Percentiles rank a stretch among this genome's conserved stretches.
Evolutionary conservation across 202 grass and related monocot species (phyloP).

Genomic region (Cymbopogon flexuosus): DNA sequence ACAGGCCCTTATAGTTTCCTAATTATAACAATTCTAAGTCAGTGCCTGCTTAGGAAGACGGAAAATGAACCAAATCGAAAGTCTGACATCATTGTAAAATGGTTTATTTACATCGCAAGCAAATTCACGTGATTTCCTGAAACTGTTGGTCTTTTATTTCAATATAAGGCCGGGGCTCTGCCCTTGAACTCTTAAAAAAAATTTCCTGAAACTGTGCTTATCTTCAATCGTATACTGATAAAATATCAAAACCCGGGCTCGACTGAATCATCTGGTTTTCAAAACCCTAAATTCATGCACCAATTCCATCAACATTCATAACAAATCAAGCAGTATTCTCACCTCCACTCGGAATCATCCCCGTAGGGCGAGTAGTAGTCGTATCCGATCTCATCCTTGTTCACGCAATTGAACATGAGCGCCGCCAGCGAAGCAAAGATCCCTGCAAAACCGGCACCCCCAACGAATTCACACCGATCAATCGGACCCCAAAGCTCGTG

Average conservation of each 20-base stretch:
- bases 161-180: no score
- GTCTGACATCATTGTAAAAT: neutral
- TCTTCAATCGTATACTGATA: neutral
- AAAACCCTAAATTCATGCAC: neutral
- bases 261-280: neutral
- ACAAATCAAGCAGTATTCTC: neutral
- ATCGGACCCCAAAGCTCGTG: neutral
- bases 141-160: no score
- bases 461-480: constrained; percentile 13
- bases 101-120: neutral
- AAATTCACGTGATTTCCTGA: neutral
- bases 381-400: constrained; percentile 65
- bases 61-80: neutral
- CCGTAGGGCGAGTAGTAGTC: constrained; percentile 90
- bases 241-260: neutral
- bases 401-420: constrained; percentile 95
- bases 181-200: no score
- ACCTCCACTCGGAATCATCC: constrained; percentile 84
- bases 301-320: neutral
- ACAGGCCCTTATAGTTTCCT: neutral
- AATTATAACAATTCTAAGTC: neutral
- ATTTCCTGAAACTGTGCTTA: neutral
- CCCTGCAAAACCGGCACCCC: constrained; percentile 32
- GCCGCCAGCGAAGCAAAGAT: constrained; percentile 88
- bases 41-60: neutral